Percentiles rank a stretch among this genome's conserved stretches.
phyloP scores from a whole-genome alignment of 2,329 filamentous ascomycete genomes.

The Xylaria sp. region DNA sequence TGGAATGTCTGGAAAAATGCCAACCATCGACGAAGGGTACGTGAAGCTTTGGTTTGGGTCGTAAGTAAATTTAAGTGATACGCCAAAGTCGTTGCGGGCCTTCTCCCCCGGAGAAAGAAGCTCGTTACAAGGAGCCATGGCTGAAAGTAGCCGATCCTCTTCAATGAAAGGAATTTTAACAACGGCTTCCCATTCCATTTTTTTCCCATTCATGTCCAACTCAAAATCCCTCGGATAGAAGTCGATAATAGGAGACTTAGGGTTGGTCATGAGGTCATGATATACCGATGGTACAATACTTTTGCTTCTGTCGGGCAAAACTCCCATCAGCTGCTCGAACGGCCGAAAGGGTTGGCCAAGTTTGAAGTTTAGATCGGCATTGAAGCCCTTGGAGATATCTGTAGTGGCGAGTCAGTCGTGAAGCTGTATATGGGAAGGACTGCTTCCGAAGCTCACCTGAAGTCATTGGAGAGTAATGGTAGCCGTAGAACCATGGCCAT shows the following conservation, averaged over 20 bases:
- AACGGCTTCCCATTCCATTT: slow-evolving; percentile 99
- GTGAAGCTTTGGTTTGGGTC: slow-evolving; percentile 79
- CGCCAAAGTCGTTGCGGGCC: slow-evolving; percentile 87
- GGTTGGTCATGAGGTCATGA: slow-evolving; percentile 91
- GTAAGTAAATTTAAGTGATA: slow-evolving; percentile 92
- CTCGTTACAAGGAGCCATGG: slow-evolving; percentile 87
- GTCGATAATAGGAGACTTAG: slow-evolving; percentile 92
- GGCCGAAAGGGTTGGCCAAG: slow-evolving; percentile 95
- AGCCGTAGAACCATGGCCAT: slow-evolving; percentile 98
- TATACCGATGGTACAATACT: slow-evolving; percentile 90
- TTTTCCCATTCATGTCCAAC: slow-evolving; percentile 99
- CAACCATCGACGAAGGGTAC: slow-evolving; percentile 88
- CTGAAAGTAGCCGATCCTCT: slow-evolving; percentile 82
- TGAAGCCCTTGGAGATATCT: slow-evolving; percentile 90
- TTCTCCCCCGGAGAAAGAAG: slow-evolving; percentile 82
- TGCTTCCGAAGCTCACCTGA: slow-evolving; percentile 65
- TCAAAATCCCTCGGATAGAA: slow-evolving; percentile 98
- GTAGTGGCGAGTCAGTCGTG: slow-evolving; percentile 17
- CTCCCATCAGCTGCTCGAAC: slow-evolving; percentile 97
- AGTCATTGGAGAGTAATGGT: slow-evolving; percentile 98
- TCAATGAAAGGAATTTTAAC: slow-evolving; percentile 99
- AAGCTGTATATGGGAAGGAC: not conserved
- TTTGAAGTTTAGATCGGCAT: slow-evolving; percentile 89
- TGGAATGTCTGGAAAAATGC: slow-evolving; percentile 88
- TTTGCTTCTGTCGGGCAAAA: slow-evolving; percentile 96